Evolutionary conservation across 768 basidiomycete species (phyloP).

Genomic region (Kwoniella sp.): DNA sequence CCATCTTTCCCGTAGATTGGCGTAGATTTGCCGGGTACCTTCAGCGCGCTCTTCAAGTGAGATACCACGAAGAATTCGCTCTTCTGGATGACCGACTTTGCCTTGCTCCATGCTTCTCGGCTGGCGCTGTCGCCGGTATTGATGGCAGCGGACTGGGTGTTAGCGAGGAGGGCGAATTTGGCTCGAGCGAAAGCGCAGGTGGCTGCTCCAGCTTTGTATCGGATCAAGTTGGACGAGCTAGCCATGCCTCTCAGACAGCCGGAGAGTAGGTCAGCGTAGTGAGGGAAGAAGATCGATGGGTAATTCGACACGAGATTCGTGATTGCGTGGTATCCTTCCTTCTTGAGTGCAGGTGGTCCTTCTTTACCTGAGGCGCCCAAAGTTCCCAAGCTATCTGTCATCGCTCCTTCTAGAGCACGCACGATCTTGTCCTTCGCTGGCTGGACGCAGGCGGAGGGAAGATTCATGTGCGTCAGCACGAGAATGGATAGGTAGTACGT

Average conservation of each 20-base stretch:
- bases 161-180: slow-evolving; percentile 31
- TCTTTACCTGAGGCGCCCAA: slow-evolving; percentile 33
- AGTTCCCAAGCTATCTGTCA: slow-evolving; percentile 34
- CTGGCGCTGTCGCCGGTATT: slow-evolving; percentile 14
- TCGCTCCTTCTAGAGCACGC: slow-evolving; percentile 39
- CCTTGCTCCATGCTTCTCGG: slow-evolving; percentile 29
- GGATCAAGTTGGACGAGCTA: slow-evolving; percentile 21
- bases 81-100: slow-evolving; percentile 22
- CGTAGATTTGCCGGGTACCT: slow-evolving; percentile 19
- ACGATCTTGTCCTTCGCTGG: slow-evolving; percentile 48
- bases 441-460: slow-evolving; percentile 38
- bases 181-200: slow-evolving; percentile 41
- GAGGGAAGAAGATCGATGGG: slow-evolving; percentile 44
- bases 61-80: slow-evolving; percentile 32
- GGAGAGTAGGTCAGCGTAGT: slow-evolving; percentile 43
- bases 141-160: slow-evolving; percentile 9
- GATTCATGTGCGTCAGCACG: slow-evolving; percentile 40
- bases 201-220: slow-evolving; percentile 41
- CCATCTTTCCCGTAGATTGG: slow-evolving; percentile 30
- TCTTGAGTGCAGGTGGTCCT: slow-evolving; percentile 35
- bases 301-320: slow-evolving; percentile 44
- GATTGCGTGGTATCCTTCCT: slow-evolving; percentile 43
- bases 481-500: slow-evolving; percentile 50
- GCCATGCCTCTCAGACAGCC: slow-evolving; percentile 34
- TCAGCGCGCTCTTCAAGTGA: slow-evolving; percentile 28